Base-by-base conservation (phyloP, 805 yeast species). In the Debaryomyces castellii region DNA sequence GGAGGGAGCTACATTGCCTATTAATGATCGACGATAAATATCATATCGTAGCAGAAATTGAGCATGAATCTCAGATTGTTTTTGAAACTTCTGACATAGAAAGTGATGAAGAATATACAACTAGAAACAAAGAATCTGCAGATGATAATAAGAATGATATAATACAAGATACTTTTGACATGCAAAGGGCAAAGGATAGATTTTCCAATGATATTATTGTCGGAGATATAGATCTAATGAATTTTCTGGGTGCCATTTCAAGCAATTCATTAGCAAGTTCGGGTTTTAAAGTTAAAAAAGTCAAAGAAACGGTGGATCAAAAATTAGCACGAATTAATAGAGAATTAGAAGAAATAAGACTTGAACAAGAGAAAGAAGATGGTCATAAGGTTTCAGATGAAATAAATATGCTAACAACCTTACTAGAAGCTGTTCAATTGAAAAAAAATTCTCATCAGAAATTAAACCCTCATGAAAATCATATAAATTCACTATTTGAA, bases 31-130 rank as follows among this genome's bases (percentile, higher is more conserved):
- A 44, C 25, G 51, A 47, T 17, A 52, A 49, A 32, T 47, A 47
- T 27, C 33, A 36, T 20, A 54, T 44, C 20, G 25, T 56, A 21
- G 54, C 59, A 9, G 59, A 51, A 25, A 52, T 55, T 24, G 69
- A 62, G 39, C 27, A 43, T 21, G 59, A 51, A 3, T 50, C 66
- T 0, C 62, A 54, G 45, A 76, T 69, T 25, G 67, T 76, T 2
- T 76, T 63, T 48, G 80, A 76, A 54, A 73, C 80, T 1, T 77
- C 79, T 3, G 80, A 76, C 45, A 56, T 69, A 3, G 71, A 71
- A 40, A 68, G 69, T 21, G 66, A 62, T 4, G 54, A 57, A 32
- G 54, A 52, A 34, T 42, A 37, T 16, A 44, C 44, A 6, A 51
- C 46, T 8, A 24, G 41, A 17, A 33, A 32, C 5, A 18, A 39